Evolutionary conservation across 768 basidiomycete species (phyloP).

Genomic region (Chlorophyllum brunneum): DNA sequence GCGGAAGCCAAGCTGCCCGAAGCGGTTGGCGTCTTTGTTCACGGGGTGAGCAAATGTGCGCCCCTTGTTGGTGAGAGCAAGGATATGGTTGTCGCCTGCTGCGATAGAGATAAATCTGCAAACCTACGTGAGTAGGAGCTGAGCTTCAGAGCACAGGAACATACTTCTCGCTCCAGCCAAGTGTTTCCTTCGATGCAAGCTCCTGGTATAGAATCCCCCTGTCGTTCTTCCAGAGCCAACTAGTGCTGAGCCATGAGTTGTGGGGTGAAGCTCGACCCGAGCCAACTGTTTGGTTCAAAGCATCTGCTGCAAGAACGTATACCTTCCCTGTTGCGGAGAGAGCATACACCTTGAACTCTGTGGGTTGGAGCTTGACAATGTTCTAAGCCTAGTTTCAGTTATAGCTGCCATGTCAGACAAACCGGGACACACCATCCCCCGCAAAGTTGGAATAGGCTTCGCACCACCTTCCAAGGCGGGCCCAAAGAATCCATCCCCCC

Average conservation of each 20-base stretch:
- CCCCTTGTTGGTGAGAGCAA: constrained; percentile 70
- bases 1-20: constrained; percentile 81
- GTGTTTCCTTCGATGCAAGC: constrained; percentile 49
- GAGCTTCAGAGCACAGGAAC: constrained; percentile 11
- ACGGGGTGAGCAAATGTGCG: constrained; percentile 79
- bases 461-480: constrained; percentile 19
- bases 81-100: constrained; percentile 66
- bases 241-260: constrained; percentile 56
- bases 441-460: constrained; percentile 52
- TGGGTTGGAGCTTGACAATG: constrained; percentile 60
- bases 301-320: constrained; percentile 59
- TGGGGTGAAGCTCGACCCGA: constrained; percentile 36
- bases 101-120: constrained; percentile 69
- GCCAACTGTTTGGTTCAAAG: constrained; percentile 41
- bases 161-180: constrained; percentile 68
- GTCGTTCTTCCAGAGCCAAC: constrained; percentile 56
- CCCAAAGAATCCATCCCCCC: constrained; percentile 66
- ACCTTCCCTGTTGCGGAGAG: constrained; percentile 75
- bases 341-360: constrained; percentile 64
- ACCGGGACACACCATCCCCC: constrained; percentile 52
- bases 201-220: constrained; percentile 54
- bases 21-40: constrained; percentile 67
- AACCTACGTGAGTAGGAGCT: constrained; percentile 1
- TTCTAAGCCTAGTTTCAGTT: constrained; percentile 42
- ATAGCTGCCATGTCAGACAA: not conserved